Evolutionary conservation across 768 basidiomycete species (phyloP).

Genomic region (Mycena floridula): DNA sequence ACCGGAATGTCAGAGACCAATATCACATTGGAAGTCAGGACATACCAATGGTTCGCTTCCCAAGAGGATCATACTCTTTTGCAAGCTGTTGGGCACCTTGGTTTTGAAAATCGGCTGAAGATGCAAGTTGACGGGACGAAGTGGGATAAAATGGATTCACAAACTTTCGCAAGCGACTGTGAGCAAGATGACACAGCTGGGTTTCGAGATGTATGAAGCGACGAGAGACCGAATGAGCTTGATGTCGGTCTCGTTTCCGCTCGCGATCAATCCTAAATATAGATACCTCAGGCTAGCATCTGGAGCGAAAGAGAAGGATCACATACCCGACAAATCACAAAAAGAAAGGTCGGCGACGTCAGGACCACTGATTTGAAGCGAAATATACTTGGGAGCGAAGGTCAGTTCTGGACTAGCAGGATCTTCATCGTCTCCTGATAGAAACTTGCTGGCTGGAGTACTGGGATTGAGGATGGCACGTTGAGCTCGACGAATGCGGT

Average conservation of each 20-base stretch:
- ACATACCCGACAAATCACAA: conserved; percentile 56
- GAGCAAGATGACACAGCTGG: conserved; percentile 57
- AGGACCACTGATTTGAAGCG: conserved; percentile 50
- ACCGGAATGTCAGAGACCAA: background rate
- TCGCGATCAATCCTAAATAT: conserved; percentile 55
- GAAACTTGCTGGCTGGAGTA: conserved; percentile 24
- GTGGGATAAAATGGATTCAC: conserved; percentile 21
- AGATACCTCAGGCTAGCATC: background rate
- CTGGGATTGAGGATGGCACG: conserved; percentile 59
- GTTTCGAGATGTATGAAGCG: conserved; percentile 49
- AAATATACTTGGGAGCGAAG: conserved; percentile 40
- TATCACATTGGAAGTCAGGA: conserved; percentile 1
- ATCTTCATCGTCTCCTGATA: conserved; percentile 29
- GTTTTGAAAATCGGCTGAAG: conserved; percentile 71
- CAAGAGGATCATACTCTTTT: conserved; percentile 51
- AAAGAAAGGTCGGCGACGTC: conserved; percentile 61
- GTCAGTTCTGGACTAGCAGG: background rate
- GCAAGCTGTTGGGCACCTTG: conserved; percentile 69
- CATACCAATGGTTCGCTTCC: conserved; percentile 66
- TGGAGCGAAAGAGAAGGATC: background rate
- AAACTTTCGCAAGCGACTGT: conserved; percentile 61
- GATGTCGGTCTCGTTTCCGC: conserved; percentile 50
- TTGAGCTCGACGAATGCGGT: conserved; percentile 61
- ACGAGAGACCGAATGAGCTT: conserved; percentile 55
- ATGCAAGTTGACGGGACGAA: background rate